Base-by-base conservation (phyloP, 176 grass and related monocot species). In the Secale cereale region DNA sequence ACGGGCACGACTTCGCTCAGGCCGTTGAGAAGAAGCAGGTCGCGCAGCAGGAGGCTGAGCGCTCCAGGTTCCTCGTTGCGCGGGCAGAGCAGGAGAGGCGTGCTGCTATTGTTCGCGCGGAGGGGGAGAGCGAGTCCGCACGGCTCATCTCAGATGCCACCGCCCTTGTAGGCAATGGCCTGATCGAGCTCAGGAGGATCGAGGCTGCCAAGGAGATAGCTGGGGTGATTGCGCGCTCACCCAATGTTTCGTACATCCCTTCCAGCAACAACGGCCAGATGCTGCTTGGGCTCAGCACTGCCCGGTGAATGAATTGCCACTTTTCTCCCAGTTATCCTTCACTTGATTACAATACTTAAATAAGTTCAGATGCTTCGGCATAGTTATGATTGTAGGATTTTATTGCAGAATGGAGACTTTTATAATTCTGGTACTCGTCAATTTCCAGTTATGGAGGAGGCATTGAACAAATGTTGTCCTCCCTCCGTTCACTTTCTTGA, bases 1-100 rank as follows among this genome's bases (percentile, higher is more conserved):
- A 98, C 65, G 97, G 97, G 0, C 3, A 59, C 3, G 97, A 99
- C 64, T 99, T 99, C 91, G 87, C 97, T 36, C 80, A 70, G 69
- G 97, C 93, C 78, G 93, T 99, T 64, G 97, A 99, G 90, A 96
- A 99, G 97, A 99, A 99, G 89, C 97, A 99, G 91, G 97, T 99
- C 52, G 97, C 97, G 28, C 97, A 99, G 90, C 97, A 97, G 86
- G 97, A 99, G 90, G 97, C 97, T 12, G 97, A 99, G 88, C 97
- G 97, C n/a, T 99, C 97, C 81, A 99, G 94, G 86, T 99, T 99
- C 94, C 90, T 99, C 48, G 97, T 97, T 39, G 90, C 90, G 2
- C 79, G 77, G 20, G 95, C 93, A 1, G 93, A 98, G 78, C 95
- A 98, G 87, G 95, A 98, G 91, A 90, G 95, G 57, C 95, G 95